Percentiles rank a stretch among this genome's conserved stretches.
Evolutionary conservation across 345 rosid genomes (phyloP).

Genomic region (Camelina laxa): DNA sequence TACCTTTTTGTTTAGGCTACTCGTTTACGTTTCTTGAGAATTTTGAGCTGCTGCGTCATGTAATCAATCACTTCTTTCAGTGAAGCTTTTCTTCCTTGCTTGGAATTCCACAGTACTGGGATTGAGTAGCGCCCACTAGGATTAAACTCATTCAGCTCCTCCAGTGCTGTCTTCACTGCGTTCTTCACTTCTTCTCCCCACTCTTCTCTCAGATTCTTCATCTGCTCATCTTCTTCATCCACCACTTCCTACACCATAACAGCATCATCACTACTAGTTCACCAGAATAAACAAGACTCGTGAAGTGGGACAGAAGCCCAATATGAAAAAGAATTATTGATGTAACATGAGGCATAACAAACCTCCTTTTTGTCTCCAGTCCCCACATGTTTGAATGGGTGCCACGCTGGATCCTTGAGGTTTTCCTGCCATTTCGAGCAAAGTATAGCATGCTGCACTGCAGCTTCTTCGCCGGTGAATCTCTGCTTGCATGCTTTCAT

Average conservation of each 20-base stretch:
- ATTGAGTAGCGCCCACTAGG: conserved; percentile 72
- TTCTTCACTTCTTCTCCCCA: conserved; percentile 63
- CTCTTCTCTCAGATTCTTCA: conserved; percentile 57
- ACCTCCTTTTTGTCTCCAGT: conserved; percentile 45
- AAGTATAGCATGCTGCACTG: conserved; percentile 51
- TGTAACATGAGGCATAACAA: conserved; percentile 23
- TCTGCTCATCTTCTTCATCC: conserved; percentile 71
- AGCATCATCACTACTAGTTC: conserved; percentile 23
- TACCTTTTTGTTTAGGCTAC: conserved; percentile 17
- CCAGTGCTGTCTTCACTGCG: conserved; percentile 67
- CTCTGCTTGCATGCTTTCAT: conserved; percentile 56
- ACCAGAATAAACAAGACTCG: not conserved
- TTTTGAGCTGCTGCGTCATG: conserved; percentile 49
- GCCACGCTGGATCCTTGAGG: conserved; percentile 63
- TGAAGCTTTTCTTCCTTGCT: conserved; percentile 74
- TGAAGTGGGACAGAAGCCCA: conserved; percentile 8
- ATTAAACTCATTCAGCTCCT: conserved; percentile 75
- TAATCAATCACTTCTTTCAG: conserved; percentile 73
- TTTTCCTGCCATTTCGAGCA: conserved; percentile 79
- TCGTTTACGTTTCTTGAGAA: conserved; percentile 56
- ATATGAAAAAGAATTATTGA: not conserved
- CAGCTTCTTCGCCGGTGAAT: conserved; percentile 57
- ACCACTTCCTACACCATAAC: conserved; percentile 62
- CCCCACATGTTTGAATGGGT: conserved; percentile 61
- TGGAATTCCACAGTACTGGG: conserved; percentile 70